These are phyloP conservation scores for Sphagnum magellanicum DNA, from an alignment of 228 moss, liverwort and hornwort genomes.

Conservation along the genomic window DNA sequence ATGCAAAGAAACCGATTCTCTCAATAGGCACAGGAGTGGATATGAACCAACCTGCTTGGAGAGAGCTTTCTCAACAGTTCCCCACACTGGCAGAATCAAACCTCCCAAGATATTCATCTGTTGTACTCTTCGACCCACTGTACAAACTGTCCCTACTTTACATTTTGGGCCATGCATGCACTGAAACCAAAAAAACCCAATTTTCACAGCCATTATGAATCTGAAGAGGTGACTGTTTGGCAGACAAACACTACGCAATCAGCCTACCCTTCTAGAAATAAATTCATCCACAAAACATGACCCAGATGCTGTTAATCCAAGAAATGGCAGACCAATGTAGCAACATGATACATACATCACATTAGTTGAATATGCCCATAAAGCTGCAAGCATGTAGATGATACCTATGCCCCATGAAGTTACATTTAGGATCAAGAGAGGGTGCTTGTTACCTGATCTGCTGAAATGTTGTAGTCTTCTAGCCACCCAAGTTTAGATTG, in stretches of 20 bases:
- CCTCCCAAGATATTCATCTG: conserved; percentile 92
- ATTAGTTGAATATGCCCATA: too few species aligned
- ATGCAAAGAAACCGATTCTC: too few species aligned
- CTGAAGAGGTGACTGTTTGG: too few species aligned
- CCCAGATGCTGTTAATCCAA: too few species aligned
- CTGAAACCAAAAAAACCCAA: conserved; percentile 19
- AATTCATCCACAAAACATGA: too few species aligned
- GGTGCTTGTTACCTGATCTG: conserved; percentile 64
- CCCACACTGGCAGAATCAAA: conserved; percentile 96
- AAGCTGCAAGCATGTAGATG: not conserved
- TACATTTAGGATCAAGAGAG: not conserved
- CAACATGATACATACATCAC: too few species aligned
- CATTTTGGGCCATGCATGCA: conserved; percentile 98
- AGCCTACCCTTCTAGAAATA: not conserved
- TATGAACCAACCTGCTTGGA: conserved; percentile 61
- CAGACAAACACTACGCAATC: too few species aligned
- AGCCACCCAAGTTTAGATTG: conserved; percentile 83
- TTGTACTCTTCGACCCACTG: conserved; percentile 87
- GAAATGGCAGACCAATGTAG: too few species aligned
- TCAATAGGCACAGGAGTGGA: too few species aligned
- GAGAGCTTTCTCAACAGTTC: conserved; percentile 92
- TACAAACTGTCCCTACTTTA: conserved; percentile 75
- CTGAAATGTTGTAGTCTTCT: conserved; percentile 78
- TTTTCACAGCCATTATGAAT: not conserved
- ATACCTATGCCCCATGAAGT: not conserved